These are phyloP conservation scores for Tolypocladium ovalisporum DNA, from an alignment of 2,329 filamentous ascomycete species.

Conservation along the genomic window DNA sequence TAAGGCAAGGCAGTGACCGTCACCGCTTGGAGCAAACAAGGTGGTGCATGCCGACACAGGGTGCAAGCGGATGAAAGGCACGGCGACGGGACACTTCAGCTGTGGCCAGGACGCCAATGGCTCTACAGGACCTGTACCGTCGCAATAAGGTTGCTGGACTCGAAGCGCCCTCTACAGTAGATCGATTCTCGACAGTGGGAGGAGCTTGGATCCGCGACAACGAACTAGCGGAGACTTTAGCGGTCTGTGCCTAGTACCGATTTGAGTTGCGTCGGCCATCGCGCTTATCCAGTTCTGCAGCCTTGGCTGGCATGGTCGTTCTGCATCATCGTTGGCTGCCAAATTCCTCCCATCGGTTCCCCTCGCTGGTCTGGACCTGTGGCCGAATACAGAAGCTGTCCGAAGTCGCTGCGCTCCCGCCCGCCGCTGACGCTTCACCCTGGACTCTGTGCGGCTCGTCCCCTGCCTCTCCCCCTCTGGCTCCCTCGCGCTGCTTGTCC, in stretches of 20 bases:
- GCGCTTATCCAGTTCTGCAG: neutral
- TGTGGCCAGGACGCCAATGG: neutral
- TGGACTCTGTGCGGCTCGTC: neutral
- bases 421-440: neutral
- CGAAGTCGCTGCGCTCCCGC: neutral
- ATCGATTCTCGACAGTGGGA: neutral
- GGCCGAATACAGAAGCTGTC: neutral
- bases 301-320: neutral
- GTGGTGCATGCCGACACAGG: neutral
- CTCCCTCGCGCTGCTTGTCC: no score
- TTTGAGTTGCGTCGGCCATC: neutral
- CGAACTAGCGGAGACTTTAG: neutral
- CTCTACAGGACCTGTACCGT: neutral
- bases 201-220: neutral
- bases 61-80: neutral
- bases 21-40: neutral
- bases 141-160: neutral
- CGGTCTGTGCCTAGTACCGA: neutral
- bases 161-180: no score
- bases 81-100: neutral
- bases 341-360: neutral
- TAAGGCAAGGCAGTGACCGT: neutral
- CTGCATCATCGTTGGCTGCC: no score
- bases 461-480: neutral
- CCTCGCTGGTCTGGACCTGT: neutral